Base-by-base conservation (phyloP, 2,329 filamentous ascomycete species). In the Tolypocladium ophioglossoides region DNA sequence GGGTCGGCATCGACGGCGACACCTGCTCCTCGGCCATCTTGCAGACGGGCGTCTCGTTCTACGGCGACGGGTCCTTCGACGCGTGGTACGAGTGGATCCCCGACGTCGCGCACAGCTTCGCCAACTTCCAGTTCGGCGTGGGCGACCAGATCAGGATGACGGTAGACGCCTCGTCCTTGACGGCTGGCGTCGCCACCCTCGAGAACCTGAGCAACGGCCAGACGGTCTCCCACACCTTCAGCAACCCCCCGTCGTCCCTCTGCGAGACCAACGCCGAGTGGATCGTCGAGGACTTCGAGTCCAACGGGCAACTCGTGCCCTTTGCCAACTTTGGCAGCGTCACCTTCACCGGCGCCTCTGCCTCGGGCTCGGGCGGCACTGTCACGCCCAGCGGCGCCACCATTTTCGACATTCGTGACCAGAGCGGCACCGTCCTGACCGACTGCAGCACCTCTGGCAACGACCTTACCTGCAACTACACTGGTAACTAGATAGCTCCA, bases 231-330 rank as follows among this genome's bases (percentile, higher is more conserved):
- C 76, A 84, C 67, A 73, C 68, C 4, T 76, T 84, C 64, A 68
- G 61, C 41, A 70, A 68, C 52, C 68, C 78, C 51, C 63, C 64
- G 2, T 66, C 65, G n/a, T 57, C 61, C 18, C 72, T 83, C 16
- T 78, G 75, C 61, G 72, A 79, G 61, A 74, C 75, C 60, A 82
- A 82, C 57, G 81, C 79, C 12, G 81, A 84, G 63, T 85, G 80
- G 80, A 83, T 84, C 59, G 79, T 84, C 16, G 80, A 84, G 68
- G 67, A 65, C n/a, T 69, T 68, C 56, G 57, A 63, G 51, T 52
- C 56, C 2, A 60, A 56, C 47, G 58, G 59, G 52, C 54, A 54
- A 32, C 56, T 61, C 37, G 66, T 69, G 16, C 57, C 60, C 3
- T 61, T 69, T 49, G 66, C 63, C 16, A 37, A 69, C 58, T 69